Conservation (phyloP, 164 flowering plant species). For the Chloranthus sessilifolius region DNA sequence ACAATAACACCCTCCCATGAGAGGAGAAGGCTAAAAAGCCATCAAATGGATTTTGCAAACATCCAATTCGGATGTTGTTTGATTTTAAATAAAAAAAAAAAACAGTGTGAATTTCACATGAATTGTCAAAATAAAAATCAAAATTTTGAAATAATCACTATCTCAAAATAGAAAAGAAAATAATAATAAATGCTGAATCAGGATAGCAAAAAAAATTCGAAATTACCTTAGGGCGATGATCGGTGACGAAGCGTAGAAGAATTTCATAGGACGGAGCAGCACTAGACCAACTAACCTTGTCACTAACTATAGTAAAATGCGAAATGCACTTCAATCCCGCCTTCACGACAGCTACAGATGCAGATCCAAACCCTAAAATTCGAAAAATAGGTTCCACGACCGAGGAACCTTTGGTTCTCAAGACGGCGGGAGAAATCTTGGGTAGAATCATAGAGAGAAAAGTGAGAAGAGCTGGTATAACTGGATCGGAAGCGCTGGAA, state of each 20-base stretch:
- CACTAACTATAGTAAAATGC: conserved; percentile 35
- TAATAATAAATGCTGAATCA: no score
- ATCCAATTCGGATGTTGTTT: no score
- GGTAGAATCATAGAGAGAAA: conserved; percentile 45
- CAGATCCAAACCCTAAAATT: conserved; percentile 20
- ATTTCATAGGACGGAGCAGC: conserved; percentile 36
- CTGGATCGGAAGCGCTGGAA: conserved; percentile 25
- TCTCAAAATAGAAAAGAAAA: no score
- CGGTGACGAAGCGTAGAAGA: conserved; percentile 42
- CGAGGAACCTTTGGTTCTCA: conserved; percentile 38
- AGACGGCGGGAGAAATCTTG: conserved; percentile 29
- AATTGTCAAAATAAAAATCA: no score
- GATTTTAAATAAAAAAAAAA: no score
- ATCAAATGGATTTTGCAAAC: no score
- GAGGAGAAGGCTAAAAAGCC: no score
- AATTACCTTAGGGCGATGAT: conserved; percentile 58
- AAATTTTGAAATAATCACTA: no score
- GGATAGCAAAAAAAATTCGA: no score
- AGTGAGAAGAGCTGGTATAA: conserved; percentile 43
- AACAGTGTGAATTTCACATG: no score
- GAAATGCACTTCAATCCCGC: conserved; percentile 57
- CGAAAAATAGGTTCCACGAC: conserved; percentile 30
- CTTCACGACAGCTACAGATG: conserved; percentile 20
- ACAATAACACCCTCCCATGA: no score
- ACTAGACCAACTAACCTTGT: conserved; percentile 42